Evolutionary conservation across 1,139 yeast genomes (phyloP), one percentile per base, ranked within the genome.

Genomic region (Blastobotrys elegans): DNA sequence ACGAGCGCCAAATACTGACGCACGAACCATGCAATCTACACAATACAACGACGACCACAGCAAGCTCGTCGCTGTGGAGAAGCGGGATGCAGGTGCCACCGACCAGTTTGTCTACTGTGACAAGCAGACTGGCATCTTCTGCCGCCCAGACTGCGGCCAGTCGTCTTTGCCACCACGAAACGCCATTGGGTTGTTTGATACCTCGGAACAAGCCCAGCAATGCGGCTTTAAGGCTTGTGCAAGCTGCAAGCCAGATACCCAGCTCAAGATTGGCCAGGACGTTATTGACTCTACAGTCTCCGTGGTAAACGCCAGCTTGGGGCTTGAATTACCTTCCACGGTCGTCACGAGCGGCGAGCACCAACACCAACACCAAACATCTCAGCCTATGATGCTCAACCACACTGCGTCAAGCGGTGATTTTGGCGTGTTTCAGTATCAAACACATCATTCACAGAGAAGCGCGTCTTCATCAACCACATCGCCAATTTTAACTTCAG

Each of bases 141-240:
- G 89, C 57, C 76, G 86, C 49, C 89, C 90, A 2, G 84, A 79
- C 59, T 83, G 89, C 65, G 10, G 16, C 18, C 30, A 18, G 14
- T 30, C 33, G 5, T 29, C 43, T 11, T 14, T 34, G n/a, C 43
- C 44, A 32, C 26, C 27, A 20, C 31, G 46, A 21, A 16, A 13
- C 11, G 26, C 16, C 24, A 38, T 44, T 4, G 35, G n/a, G 11
- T 20, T 78, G 56, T 70, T 74, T 22, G 68, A 68, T 43, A 56
- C 64, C 14, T 60, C 70, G 3, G 59, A 61, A 1, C 74, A 73
- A n/a, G 85, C 85, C 4, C 51, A 20, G 31, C 69, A 3, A 52
- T 56, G 7, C 29, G 84, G 82, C 2, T 79, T 60, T 58, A 56
- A 54, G 10, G 75, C 83, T 2, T 84, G 90, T 62, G 65, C 67